Evolutionary conservation across 805 yeast genomes (phyloP), one percentile per base, ranked within the genome.

Genomic region (Starmerella khaoyaiensis): DNA sequence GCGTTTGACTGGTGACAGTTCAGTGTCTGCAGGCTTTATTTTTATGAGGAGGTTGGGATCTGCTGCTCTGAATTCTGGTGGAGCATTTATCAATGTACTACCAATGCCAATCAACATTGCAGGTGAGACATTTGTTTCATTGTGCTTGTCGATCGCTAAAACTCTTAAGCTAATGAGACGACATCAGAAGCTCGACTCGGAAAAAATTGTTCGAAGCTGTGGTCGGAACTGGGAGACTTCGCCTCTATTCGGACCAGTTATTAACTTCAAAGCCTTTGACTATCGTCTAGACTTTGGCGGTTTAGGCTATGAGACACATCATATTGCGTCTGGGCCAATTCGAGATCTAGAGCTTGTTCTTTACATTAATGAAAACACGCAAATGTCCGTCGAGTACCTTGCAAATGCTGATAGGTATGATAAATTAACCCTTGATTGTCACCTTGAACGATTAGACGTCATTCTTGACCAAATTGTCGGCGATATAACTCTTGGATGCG

Each of bases 41-140:
- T 39, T 42, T 12, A 42, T 42, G 46, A 31, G 46, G 2, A 22
- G 46, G 3, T 35, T 42, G 3, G 46, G 46, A 8, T 42, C 46
- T 3, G 36, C 38, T 2, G 46, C 46, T 1, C 27, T 42, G 3
- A 32, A 33, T 14, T 19, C 46, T 1, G 39, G 41, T 2, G 46
- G 46, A 1, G 28, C 46, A 10, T 39, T 42, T 19, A 42, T 42
- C 30, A 42, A 42, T 19, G 46, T 42, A 12, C 31, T 42, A 2
- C 46, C 46, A 4, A 25, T 42, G 30, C 33, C 35, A 1, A n/a
- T 41, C 4, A 18, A 29, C 10, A 14, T 39, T 2, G 23, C 15
- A 14, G 33, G 21, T 9, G 27, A 20, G 3, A 28, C 36, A 8
- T 25, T 42, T 4, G 5, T 19, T 3, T 31, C 25, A 5, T 12